Conservation (phyloP, 2,329 filamentous ascomycete species). For the Nectriaceae sp. region DNA sequence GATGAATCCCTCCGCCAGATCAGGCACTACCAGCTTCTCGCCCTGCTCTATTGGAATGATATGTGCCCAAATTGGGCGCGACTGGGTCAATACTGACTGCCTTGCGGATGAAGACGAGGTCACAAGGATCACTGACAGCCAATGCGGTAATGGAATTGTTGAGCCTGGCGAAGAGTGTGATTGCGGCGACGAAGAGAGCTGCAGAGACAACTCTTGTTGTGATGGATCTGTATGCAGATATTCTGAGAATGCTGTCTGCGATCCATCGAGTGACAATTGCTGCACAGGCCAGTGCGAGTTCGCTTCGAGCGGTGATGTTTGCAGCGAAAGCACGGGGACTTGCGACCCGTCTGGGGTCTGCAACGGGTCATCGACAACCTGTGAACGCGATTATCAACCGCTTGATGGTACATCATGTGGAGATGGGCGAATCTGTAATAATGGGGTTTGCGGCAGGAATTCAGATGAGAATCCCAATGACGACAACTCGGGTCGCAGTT, state of each 20-base stretch:
- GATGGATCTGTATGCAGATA: conserved; percentile 79
- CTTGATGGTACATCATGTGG: conserved; percentile 79
- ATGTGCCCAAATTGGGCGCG: conserved; percentile 74
- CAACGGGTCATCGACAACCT: conserved; percentile 65
- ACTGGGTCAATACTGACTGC: conserved; percentile 71
- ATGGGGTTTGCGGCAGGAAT: conserved; percentile 58
- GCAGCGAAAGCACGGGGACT: conserved; percentile 68
- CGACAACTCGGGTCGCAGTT: no score
- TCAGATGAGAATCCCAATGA: no score
- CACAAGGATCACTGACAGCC: conserved; percentile 70
- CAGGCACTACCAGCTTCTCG: conserved; percentile 72
- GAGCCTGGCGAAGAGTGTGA: conserved; percentile 87
- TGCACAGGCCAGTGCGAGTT: conserved; percentile 65
- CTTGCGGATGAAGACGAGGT: conserved; percentile 76
- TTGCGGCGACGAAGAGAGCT: conserved; percentile 72
- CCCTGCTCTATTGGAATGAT: conserved; percentile 84
- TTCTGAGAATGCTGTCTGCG: conserved; percentile 69
- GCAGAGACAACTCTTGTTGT: conserved; percentile 72
- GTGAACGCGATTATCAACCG: conserved; percentile 74
- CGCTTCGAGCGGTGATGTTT: conserved; percentile 65
- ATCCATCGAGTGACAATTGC: conserved; percentile 65
- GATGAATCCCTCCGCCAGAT: conserved; percentile 83
- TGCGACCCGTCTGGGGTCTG: conserved; percentile 83
- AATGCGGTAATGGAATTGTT: conserved; percentile 91
- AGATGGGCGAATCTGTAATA: conserved; percentile 70